Conservation (phyloP, 2,329 filamentous ascomycete genomes). For the Aspergillus vadensis region DNA sequence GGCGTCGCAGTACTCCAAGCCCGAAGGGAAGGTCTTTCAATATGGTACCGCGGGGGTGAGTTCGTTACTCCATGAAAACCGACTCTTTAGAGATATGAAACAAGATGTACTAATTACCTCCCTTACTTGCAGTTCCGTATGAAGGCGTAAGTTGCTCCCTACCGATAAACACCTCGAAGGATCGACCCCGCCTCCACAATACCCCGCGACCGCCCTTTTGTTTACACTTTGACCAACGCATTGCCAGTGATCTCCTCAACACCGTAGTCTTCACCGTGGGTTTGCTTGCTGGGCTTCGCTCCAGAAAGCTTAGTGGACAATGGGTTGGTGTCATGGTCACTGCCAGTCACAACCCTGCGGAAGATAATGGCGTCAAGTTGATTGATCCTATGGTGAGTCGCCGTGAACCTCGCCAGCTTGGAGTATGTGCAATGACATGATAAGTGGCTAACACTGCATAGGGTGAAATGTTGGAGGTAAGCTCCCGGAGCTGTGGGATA, state of each 20-base stretch:
- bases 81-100: constrained; percentile 2
- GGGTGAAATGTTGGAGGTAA: constrained; percentile 93
- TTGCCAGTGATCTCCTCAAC: constrained; percentile 71
- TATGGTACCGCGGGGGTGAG: constrained; percentile 65
- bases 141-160: constrained; percentile 60
- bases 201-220: constrained; percentile 35
- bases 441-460: constrained; percentile 29
- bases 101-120: constrained; percentile 16
- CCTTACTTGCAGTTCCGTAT: constrained; percentile 61
- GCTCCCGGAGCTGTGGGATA: constrained; percentile 16
- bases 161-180: constrained; percentile 18
- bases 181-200: constrained; percentile 33
- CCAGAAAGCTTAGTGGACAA: constrained; percentile 84
- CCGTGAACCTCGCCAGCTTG: background rate
- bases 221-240: constrained; percentile 37
- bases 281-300: constrained; percentile 82
- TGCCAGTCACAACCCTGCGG: constrained; percentile 85
- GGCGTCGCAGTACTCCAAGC: constrained; percentile 53
- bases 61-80: constrained; percentile 17
- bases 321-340: constrained; percentile 97
- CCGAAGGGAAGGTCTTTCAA: constrained; percentile 54
- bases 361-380: constrained; percentile 91
- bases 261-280: constrained; percentile 92
- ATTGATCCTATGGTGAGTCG: constrained; percentile 79
- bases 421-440: constrained; percentile 12